Conservation (phyloP, 2,329 filamentous ascomycete species). For the Akanthomyces dipterigenus region DNA sequence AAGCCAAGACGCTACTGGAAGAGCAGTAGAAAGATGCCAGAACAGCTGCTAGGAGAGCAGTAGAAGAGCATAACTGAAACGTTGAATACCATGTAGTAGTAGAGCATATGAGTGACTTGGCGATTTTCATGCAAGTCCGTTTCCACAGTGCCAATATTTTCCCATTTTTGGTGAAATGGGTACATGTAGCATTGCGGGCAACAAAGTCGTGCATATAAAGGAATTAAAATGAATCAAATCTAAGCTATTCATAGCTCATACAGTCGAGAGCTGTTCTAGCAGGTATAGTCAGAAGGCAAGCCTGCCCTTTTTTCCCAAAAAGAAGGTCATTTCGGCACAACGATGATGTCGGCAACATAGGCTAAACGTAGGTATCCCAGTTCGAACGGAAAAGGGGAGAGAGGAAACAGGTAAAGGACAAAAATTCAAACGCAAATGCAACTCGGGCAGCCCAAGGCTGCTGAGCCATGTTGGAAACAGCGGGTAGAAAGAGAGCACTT, state of each 20-base stretch:
- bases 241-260: conserved; percentile 11
- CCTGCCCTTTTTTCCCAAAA: not conserved
- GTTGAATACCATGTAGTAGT: conserved; percentile 1
- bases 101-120: not conserved
- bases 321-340: not conserved
- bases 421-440: not conserved
- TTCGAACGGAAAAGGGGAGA: not conserved
- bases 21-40: not conserved
- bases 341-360: not conserved
- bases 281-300: conserved; percentile 9
- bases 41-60: no score
- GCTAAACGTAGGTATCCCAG: conserved; percentile 11
- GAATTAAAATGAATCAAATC: not conserved
- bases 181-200: not conserved
- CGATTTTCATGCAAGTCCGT: not conserved
- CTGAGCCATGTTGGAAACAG: not conserved
- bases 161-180: no score
- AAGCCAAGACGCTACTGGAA: conserved; percentile 38
- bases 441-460: not conserved
- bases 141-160: no score
- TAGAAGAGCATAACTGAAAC: not conserved
- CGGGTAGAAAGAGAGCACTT: not conserved
- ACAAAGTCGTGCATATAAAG: not conserved
- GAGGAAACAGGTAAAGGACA: not conserved
- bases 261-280: conserved; percentile 9